phyloP scores from a whole-genome alignment of 2,329 filamentous ascomycete genomes.

The Colletotrichum magnum region DNA sequence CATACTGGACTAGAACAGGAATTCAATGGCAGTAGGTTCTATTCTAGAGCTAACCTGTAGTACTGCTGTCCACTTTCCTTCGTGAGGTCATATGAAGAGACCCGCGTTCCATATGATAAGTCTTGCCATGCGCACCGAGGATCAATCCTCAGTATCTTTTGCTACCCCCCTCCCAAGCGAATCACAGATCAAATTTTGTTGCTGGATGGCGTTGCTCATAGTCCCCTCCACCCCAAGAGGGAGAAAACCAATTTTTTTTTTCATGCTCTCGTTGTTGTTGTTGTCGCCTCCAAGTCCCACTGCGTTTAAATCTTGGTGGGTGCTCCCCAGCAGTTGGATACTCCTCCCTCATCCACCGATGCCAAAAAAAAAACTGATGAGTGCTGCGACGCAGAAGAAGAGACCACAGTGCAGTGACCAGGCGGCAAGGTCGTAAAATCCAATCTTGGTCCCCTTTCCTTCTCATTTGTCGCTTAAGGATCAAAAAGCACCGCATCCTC shows the following conservation, averaged over 20 bases:
- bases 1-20: not conserved
- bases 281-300: no score
- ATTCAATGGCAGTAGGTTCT: slow-evolving; percentile 20
- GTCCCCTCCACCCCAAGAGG: no score
- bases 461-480: not conserved
- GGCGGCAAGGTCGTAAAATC: not conserved
- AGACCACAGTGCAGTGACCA: not conserved
- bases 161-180: no score
- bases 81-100: slow-evolving; percentile 15
- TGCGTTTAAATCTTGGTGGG: no score
- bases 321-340: no score
- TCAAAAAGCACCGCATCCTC: not conserved
- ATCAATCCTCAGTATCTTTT: no score
- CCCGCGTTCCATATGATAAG: slow-evolving; percentile 20
- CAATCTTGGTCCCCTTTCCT: not conserved
- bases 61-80: slow-evolving; percentile 32
- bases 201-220: no score
- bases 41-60: slow-evolving; percentile 16
- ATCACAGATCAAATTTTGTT: no score
- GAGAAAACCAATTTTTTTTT: no score
- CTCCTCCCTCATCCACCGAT: not conserved
- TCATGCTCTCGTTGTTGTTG: no score
- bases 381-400: not conserved
- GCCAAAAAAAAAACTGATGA: slow-evolving; percentile 4
- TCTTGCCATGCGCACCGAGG: no score